Percentiles rank a stretch among this genome's conserved stretches.
Conservation (phyloP, 768 basidiomycete genomes). For the Omphalotus guepiniiformis region DNA sequence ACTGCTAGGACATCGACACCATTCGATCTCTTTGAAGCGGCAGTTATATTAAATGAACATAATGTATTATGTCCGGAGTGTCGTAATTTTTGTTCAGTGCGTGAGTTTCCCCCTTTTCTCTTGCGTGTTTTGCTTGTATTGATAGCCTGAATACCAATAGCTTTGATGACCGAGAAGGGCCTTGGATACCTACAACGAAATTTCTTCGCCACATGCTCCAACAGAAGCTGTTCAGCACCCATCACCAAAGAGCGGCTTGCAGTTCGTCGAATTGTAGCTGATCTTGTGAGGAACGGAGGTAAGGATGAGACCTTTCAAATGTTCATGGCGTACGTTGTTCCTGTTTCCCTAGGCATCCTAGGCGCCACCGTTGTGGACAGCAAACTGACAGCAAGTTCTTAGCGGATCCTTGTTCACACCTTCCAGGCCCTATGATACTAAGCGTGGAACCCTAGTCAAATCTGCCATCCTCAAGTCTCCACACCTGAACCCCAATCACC, state of each 20-base stretch:
- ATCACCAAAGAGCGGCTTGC: conserved; percentile 41
- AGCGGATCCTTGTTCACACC: conserved; percentile 34
- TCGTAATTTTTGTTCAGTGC: conserved; percentile 13
- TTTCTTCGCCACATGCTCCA: conserved; percentile 32
- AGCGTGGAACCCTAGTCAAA: conserved; percentile 25
- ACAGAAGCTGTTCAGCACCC: conserved; percentile 27
- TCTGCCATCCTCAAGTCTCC: conserved; percentile 8
- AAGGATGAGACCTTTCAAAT: conserved; percentile 26
- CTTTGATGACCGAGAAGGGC: conserved; percentile 30
- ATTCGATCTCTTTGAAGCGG: conserved; percentile 17
- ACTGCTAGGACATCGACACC: conserved; percentile 12
- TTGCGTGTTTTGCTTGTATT: too few species aligned
- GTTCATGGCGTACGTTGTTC: not conserved
- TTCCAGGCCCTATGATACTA: conserved; percentile 20
- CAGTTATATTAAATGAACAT: conserved; percentile 11
- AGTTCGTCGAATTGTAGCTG: conserved; percentile 37
- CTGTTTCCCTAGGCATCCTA: not conserved
- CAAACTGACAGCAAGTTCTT: too few species aligned
- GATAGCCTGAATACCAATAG: too few species aligned
- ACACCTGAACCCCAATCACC: too few species aligned
- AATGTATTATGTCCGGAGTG: conserved; percentile 28
- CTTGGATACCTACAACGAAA: conserved; percentile 45
- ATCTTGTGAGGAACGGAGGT: conserved; percentile 26
- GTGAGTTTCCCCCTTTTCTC: conserved; percentile 17
- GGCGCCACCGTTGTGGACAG: not conserved